phyloP scores from a whole-genome alignment of 306 rosid species.

The barrel medic (Medicago truncatula) region MtrunA17r5.0-ANR NC_053043.1:12181001-12181500 shows the following conservation, averaged over 20 bases:
- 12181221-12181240: neutral
- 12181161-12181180: no score
- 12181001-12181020: no score
- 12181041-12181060: no score
- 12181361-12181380: neutral
- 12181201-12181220: no score
- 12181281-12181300: slow-evolving; percentile 15
- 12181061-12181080: no score
- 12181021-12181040: no score
- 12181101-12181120: no score
- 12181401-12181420: slow-evolving; percentile 4
- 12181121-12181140: no score
- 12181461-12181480: slow-evolving; percentile 18
- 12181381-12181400: slow-evolving; percentile 9
- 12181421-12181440: no score
- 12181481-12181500: neutral
- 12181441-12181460: neutral
- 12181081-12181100: no score
- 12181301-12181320: slow-evolving; percentile 1
- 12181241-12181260: neutral
- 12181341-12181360: neutral
- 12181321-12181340: neutral
- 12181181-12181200: no score
- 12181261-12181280: neutral
- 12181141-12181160: no score